These are phyloP conservation scores for Alternaria triticimaculans DNA, from an alignment of 2,329 filamentous ascomycete genomes.

Conservation along the genomic window DNA sequence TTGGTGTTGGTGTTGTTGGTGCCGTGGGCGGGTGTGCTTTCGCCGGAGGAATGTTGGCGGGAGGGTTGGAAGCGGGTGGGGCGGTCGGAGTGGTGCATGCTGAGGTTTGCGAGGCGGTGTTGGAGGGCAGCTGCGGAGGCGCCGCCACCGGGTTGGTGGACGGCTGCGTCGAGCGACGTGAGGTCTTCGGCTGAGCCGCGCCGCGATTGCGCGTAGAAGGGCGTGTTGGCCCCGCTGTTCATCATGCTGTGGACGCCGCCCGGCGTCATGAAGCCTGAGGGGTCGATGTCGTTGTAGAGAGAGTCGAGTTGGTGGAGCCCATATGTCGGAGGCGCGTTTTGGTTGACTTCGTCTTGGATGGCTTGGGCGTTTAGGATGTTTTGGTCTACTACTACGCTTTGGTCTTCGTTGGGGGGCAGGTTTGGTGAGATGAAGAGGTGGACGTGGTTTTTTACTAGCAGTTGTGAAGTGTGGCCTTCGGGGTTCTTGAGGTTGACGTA, in stretches of 20 bases:
- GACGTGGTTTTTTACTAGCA: constrained; percentile 87
- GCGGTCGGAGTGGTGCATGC: constrained; percentile 46
- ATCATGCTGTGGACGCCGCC: constrained; percentile 64
- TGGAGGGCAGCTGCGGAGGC: constrained; percentile 70
- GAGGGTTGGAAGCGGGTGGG: constrained; percentile 31
- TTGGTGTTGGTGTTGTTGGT: not conserved
- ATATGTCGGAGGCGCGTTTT: constrained; percentile 88
- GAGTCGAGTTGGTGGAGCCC: constrained; percentile 89
- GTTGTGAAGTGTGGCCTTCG: constrained; percentile 84
- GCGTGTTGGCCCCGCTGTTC: constrained; percentile 70
- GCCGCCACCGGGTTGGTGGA: constrained; percentile 43
- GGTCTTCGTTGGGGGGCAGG: constrained; percentile 85
- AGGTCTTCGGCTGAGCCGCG: constrained; percentile 84
- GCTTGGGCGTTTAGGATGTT: constrained; percentile 45
- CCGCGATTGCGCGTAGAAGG: constrained; percentile 73
- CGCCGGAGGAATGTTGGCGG: constrained; percentile 44
- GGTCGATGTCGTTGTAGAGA: constrained; percentile 86
- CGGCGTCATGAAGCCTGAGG: constrained; percentile 80
- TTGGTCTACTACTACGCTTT: constrained; percentile 66
- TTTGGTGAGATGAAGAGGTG: constrained; percentile 96
- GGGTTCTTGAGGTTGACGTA: constrained; percentile 92
- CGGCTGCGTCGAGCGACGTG: constrained; percentile 59
- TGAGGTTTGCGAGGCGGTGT: constrained; percentile 66
- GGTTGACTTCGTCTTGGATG: constrained; percentile 63
- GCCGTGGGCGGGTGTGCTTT: constrained; percentile 43